Base-by-base conservation (phyloP, 2,329 filamentous ascomycete genomes). In the Xylariaceae sp. region DNA sequence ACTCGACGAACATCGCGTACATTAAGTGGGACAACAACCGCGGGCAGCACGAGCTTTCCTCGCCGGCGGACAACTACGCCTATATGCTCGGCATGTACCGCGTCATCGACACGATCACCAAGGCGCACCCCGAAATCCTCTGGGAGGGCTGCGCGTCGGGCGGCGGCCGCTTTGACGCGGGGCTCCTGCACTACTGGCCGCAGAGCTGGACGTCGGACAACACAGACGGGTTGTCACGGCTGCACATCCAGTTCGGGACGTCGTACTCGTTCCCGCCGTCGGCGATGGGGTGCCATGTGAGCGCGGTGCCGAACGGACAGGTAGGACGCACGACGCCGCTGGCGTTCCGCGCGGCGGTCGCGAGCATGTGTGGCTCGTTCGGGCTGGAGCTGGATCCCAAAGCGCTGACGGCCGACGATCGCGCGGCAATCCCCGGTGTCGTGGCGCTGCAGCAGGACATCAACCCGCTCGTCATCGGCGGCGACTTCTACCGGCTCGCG, bases 1-100 rank as follows among this genome's bases (percentile, higher is more conserved):
- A 78, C 42, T 76, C 71, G 1, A 75, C 77, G 0, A 71, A 78
- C 21, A 78, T 86, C 44, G 68, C 70, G 9, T 86, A 86, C 56
- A 76, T 87, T 56, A 87, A 87, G 60, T 86, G 83, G 84, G 84
- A 86, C 59, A 84, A 85, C 67, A 87, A 87, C 68, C 73, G 84
- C 5, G 83, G 77, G 1, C 82, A 85, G 42, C 81, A 86, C 62
- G 83, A 86, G 66, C 75, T 75, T 43, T 70, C 81, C 0, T 74
- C 72, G 0, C 81, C 83, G 0, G 72, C 75, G 0, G 76, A 74
- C 6, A 71, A 78, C 59, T 81, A 86, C 63, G 68, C 72, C 1
- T 86, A 86, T 66, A 85, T 86, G 61, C 70, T 86, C 0, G 84
- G 84, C 3, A 67, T 86, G 49, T 87, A 87, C 65, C 77, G 71